phyloP scores from a whole-genome alignment of 1,284 basidiomycete genomes.

The Schizophyllum commune region DNA sequence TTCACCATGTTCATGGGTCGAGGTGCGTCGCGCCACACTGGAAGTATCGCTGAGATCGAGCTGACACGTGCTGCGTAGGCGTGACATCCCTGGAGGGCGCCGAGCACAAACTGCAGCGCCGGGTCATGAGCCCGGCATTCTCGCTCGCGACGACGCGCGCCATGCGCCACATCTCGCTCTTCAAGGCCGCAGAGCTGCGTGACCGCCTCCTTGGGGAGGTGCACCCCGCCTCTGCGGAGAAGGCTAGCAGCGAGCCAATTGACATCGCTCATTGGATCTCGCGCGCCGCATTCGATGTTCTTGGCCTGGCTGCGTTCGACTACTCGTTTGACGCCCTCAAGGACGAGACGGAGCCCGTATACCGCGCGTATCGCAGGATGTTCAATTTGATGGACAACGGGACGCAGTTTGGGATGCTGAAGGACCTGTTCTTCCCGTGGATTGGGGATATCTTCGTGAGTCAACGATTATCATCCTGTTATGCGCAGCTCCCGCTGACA shows the following conservation, averaged over 20 bases:
- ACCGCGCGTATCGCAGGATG: conserved; percentile 40
- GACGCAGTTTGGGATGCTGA: conserved; percentile 25
- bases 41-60: not conserved
- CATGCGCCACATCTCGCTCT: conserved; percentile 36
- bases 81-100: conserved; percentile 43
- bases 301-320: conserved; percentile 42
- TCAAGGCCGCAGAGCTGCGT: conserved; percentile 39
- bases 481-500: not conserved
- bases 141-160: conserved; percentile 31
- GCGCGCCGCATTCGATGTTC: conserved; percentile 43
- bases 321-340: conserved; percentile 40
- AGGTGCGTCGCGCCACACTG: conserved; percentile 19
- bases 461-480: conserved; percentile 4
- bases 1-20: conserved; percentile 40
- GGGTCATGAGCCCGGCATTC: conserved; percentile 42
- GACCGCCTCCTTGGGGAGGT: conserved; percentile 29
- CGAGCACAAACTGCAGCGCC: conserved; percentile 35
- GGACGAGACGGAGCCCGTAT: conserved; percentile 39
- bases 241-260: conserved; percentile 18
- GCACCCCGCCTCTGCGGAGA: conserved; percentile 17
- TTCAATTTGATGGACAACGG: conserved; percentile 38
- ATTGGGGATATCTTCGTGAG: conserved; percentile 36
- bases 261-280: conserved; percentile 42
- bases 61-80: conserved; percentile 20
- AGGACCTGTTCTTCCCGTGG: conserved; percentile 38